A percentile compares a stretch with the other conserved stretches of the same genome.
phyloP scores from a whole-genome alignment of 495 filamentous ascomycete species.

The Penicillium egyptiacum region DNA sequence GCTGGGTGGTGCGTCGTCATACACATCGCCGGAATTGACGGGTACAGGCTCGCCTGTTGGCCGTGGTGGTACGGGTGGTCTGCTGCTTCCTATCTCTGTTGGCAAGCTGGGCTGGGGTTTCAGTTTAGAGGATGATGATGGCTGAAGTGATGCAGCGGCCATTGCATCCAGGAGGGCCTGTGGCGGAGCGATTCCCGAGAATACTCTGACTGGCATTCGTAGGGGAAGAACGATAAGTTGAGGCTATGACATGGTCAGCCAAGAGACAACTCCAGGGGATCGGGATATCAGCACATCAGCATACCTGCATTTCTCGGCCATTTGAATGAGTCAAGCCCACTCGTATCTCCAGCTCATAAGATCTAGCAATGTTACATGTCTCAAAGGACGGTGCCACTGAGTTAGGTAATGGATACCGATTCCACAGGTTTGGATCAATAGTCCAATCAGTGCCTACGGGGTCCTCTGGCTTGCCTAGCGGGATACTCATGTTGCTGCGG shows the following conservation, averaged over 20 bases:
- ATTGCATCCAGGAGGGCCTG: constrained; percentile 70
- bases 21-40: constrained; percentile 35
- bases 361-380: constrained; percentile 82
- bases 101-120: constrained; percentile 28
- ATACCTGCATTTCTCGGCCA: constrained; percentile 52
- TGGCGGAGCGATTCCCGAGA: constrained; percentile 88
- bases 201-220: constrained; percentile 75
- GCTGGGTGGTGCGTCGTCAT: constrained; percentile 69
- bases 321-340: constrained; percentile 68
- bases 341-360: constrained; percentile 79
- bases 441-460: constrained; percentile 62
- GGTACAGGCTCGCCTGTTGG: constrained; percentile 27
- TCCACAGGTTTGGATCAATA: constrained; percentile 70
- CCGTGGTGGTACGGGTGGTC: constrained; percentile 41
- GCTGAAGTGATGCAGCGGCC: constrained; percentile 40
- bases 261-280: constrained; percentile 5
- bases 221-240: constrained; percentile 75
- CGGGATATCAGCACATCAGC: constrained; percentile 14
- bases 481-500: constrained; percentile 64
- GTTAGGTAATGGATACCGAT: constrained; percentile 66
- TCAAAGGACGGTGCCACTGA: constrained; percentile 81
- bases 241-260: constrained; percentile 42
- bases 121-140: constrained; percentile 25
- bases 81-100: constrained; percentile 19
- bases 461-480: constrained; percentile 58